phyloP scores from a whole-genome alignment of 164 flowering plant genomes.

The Nymphaea colorata region DNA sequence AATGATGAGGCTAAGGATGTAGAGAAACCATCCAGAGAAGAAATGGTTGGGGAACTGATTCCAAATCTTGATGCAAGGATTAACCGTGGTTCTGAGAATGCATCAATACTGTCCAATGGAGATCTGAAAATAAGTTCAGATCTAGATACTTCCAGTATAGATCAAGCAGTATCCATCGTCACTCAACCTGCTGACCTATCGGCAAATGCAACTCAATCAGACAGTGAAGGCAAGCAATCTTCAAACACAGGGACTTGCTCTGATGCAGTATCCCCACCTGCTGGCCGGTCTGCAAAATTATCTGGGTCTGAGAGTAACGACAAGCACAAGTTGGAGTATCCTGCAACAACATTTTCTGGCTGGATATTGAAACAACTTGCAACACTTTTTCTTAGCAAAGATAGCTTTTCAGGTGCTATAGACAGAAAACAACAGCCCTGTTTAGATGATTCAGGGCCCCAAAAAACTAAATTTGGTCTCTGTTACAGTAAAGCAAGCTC shows the following conservation, averaged over 20 bases:
- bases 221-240: neutral
- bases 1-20: neutral
- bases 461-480: slow-evolving; percentile 18
- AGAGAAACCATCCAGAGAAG: neutral
- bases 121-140: neutral
- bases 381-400: neutral
- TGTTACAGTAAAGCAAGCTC: slow-evolving; percentile 20
- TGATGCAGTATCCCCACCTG: neutral
- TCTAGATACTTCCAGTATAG: neutral
- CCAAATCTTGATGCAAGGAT: neutral
- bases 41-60: neutral
- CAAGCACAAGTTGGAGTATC: neutral
- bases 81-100: neutral
- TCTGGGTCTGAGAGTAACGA: neutral
- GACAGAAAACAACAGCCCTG: slow-evolving; percentile 10
- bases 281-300: neutral
- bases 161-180: neutral
- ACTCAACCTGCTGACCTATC: neutral
- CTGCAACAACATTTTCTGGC: neutral
- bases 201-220: neutral
- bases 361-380: neutral
- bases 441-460: slow-evolving; percentile 16
- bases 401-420: neutral
- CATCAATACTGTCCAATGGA: neutral
- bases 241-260: neutral